Evolutionary conservation across 768 basidiomycete genomes (phyloP).

Genomic region (Calvatia gigantea): DNA sequence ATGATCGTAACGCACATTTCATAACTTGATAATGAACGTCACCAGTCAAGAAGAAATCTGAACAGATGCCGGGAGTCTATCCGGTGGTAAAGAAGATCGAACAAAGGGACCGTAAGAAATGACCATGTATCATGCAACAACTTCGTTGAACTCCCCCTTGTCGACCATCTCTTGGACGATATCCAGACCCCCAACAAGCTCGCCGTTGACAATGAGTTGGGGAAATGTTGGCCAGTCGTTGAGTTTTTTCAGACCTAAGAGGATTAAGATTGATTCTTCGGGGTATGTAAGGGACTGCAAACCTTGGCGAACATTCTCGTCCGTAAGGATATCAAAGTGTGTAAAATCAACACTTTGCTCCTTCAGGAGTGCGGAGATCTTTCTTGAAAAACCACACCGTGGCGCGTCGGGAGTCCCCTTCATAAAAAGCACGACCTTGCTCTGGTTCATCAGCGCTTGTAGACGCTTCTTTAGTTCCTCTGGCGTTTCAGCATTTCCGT

Average conservation of each 20-base stretch:
- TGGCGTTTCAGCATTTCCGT: conserved; percentile 42
- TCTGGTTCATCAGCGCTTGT: conserved; percentile 70
- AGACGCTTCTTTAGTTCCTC: conserved; percentile 70
- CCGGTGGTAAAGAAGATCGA: too few species aligned
- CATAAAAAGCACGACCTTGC: conserved; percentile 84
- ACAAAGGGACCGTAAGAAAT: neutral
- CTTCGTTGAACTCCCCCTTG: conserved; percentile 69
- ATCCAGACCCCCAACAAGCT: conserved; percentile 94
- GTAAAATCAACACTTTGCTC: conserved; percentile 64
- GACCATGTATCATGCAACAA: conserved; percentile 19
- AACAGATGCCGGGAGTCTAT: too few species aligned
- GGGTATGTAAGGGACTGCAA: conserved; percentile 17
- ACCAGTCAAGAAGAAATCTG: too few species aligned
- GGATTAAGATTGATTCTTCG: neutral
- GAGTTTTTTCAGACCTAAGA: conserved; percentile 60
- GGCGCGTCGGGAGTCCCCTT: conserved; percentile 79
- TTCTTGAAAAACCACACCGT: conserved; percentile 81
- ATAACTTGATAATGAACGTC: too few species aligned
- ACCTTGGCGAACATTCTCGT: conserved; percentile 83
- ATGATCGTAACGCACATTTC: too few species aligned
- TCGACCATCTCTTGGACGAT: conserved; percentile 87
- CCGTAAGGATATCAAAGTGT: conserved; percentile 79
- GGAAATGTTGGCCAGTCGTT: conserved; percentile 93
- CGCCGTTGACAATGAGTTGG: conserved; percentile 83
- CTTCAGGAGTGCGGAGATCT: conserved; percentile 65